phyloP scores from a whole-genome alignment of 2,329 filamentous ascomycete genomes.

The Aquanectria penicillioides region DNA sequence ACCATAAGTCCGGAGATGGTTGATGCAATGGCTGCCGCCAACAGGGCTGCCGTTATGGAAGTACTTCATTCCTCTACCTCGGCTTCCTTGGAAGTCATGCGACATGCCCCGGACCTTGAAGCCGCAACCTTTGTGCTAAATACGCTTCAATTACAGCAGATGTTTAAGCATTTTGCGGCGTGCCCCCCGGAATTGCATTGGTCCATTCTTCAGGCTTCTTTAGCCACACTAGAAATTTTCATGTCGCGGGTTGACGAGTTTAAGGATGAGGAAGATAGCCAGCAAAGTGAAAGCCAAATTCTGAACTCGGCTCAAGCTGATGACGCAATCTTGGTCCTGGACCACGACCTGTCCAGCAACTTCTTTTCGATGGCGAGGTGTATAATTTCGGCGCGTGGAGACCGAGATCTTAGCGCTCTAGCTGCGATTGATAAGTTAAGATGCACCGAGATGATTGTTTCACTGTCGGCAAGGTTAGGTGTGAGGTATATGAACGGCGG shows the following conservation, averaged over 20 bases:
- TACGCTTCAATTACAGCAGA: conserved; percentile 59
- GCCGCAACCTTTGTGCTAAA: conserved; percentile 61
- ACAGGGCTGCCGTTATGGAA: conserved; percentile 64
- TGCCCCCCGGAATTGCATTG: conserved; percentile 58
- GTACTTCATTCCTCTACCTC: conserved; percentile 59
- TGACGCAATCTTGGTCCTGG: conserved; percentile 58
- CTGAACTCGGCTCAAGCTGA: conserved; percentile 55
- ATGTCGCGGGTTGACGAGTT: conserved; percentile 56
- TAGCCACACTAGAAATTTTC: conserved; percentile 60
- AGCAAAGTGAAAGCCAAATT: conserved; percentile 50
- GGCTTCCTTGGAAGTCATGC: conserved; percentile 63
- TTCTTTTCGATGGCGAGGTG: conserved; percentile 60
- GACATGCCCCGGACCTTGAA: conserved; percentile 55
- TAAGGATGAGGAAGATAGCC: conserved; percentile 49
- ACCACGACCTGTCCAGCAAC: conserved; percentile 57
- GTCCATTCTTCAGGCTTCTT: conserved; percentile 54
- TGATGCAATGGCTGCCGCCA: conserved; percentile 60
- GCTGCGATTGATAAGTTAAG: conserved; percentile 35
- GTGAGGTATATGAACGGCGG: conserved; percentile 56
- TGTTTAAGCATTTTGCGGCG: conserved; percentile 60
- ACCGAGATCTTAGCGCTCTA: conserved; percentile 22
- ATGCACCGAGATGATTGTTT: conserved; percentile 57
- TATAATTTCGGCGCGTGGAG: conserved; percentile 42
- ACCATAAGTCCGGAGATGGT: conserved; percentile 57
- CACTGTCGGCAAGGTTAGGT: conserved; percentile 57